phyloP scores from a whole-genome alignment of 1,284 basidiomycete genomes.

The Erythrobasidium hasegawianum region DNA sequence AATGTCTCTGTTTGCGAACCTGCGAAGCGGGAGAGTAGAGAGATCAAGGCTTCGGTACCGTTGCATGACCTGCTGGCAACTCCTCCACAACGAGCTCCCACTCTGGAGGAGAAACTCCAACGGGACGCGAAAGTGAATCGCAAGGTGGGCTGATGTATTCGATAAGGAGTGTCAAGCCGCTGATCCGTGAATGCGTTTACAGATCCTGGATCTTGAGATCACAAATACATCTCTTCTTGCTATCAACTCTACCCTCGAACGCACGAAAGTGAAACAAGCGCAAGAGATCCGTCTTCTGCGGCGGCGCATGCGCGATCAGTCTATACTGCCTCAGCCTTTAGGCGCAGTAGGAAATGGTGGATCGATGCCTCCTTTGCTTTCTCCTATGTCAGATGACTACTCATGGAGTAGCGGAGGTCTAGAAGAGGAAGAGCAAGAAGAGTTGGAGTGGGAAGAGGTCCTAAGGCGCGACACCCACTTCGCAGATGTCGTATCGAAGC shows the following conservation, averaged over 20 bases:
- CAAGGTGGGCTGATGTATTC: conserved; percentile 13
- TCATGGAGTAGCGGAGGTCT: background rate
- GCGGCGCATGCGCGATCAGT: conserved; percentile 38
- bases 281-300: conserved; percentile 49
- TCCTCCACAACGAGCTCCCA: background rate
- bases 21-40: background rate
- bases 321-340: conserved; percentile 9
- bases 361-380: background rate
- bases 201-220: conserved; percentile 53
- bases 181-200: too few species aligned
- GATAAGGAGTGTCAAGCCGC: too few species aligned
- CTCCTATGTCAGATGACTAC: conserved; percentile 4
- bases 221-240: conserved; percentile 51
- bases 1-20: background rate
- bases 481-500: conserved; percentile 33
- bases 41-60: background rate
- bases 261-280: conserved; percentile 49
- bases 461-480: conserved; percentile 40
- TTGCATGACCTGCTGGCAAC: too few species aligned
- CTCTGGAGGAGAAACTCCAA: conserved; percentile 12
- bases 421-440: conserved; percentile 33
- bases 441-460: conserved; percentile 41
- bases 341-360: too few species aligned
- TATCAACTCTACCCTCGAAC: conserved; percentile 52
- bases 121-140: conserved; percentile 27